phyloP scores from a whole-genome alignment of 2,329 filamentous ascomycete species.

The Cordyceps pruinosa region DNA sequence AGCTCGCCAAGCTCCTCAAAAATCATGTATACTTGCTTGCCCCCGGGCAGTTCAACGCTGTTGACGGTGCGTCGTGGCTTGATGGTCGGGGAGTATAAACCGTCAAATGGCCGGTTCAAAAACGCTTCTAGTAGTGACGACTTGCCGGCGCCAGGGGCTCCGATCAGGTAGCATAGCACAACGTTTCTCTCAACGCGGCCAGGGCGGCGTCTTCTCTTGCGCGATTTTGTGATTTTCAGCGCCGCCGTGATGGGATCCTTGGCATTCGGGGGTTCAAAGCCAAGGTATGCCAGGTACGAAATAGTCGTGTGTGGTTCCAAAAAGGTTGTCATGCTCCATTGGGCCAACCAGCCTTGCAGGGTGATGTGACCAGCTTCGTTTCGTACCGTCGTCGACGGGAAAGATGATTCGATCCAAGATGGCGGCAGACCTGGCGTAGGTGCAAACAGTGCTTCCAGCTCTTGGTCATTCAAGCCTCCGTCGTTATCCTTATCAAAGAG shows the following conservation, averaged over 20 bases:
- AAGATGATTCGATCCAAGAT: conserved; percentile 82
- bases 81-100: conserved; percentile 86
- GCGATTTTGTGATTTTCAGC: conserved; percentile 84
- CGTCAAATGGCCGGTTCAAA: conserved; percentile 77
- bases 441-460: conserved; percentile 80
- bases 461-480: conserved; percentile 79
- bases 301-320: conserved; percentile 90
- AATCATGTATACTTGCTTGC: conserved; percentile 95
- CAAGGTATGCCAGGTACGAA: conserved; percentile 91
- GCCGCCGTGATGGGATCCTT: conserved; percentile 74
- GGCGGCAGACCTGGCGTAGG: conserved; percentile 83
- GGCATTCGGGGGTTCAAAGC: conserved; percentile 76
- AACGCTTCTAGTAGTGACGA: conserved; percentile 87
- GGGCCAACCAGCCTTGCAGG: conserved; percentile 92
- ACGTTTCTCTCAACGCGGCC: conserved; percentile 90
- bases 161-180: conserved; percentile 86
- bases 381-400: conserved; percentile 87
- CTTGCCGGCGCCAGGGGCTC: conserved; percentile 80
- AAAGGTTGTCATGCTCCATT: conserved; percentile 99
- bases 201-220: conserved; percentile 74
- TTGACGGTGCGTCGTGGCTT: conserved; percentile 92
- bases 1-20: conserved; percentile 90
- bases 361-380: conserved; percentile 96
- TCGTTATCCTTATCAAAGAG: conserved; percentile 97
- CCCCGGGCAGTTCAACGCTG: conserved; percentile 89